Conservation (phyloP, 2,329 filamentous ascomycete species). For the Huntiella savannae region DNA sequence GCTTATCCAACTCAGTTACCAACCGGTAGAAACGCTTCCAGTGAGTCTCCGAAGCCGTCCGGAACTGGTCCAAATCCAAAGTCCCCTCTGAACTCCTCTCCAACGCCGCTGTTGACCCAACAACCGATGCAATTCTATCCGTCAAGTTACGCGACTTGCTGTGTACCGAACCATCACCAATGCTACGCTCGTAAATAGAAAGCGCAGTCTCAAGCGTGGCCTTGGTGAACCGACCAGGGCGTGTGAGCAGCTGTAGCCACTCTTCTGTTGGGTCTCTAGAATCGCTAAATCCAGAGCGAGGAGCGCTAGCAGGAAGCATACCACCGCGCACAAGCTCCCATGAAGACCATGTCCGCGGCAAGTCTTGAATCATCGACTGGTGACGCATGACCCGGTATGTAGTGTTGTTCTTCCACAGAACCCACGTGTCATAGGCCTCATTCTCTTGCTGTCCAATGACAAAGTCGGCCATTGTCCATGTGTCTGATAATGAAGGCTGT, state of each 20-base stretch:
- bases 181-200: conserved; percentile 55
- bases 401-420: conserved; percentile 70
- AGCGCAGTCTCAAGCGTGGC: conserved; percentile 71
- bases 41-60: conserved; percentile 55
- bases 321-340: conserved; percentile 57
- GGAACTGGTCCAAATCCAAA: conserved; percentile 59
- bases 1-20: conserved; percentile 68
- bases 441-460: conserved; percentile 36
- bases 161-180: conserved; percentile 23
- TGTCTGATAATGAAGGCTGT: conserved; percentile 49
- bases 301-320: conserved; percentile 31
- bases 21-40: conserved; percentile 85
- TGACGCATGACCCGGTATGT: conserved; percentile 57
- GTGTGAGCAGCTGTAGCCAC: conserved; percentile 71
- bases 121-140: conserved; percentile 55
- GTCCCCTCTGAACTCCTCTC: conserved; percentile 40
- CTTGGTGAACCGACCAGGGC: conserved; percentile 62
- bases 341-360: conserved; percentile 41
- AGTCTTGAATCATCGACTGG: conserved; percentile 48
- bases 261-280: conserved; percentile 56
- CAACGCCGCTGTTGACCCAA: conserved; percentile 50
- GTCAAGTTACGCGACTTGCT: conserved; percentile 40
- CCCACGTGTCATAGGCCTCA: conserved; percentile 47
- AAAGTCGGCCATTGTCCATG: conserved; percentile 69
- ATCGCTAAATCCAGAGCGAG: conserved; percentile 39